Conservation (phyloP, 768 basidiomycete species). For the Lactarius vividus region DNA sequence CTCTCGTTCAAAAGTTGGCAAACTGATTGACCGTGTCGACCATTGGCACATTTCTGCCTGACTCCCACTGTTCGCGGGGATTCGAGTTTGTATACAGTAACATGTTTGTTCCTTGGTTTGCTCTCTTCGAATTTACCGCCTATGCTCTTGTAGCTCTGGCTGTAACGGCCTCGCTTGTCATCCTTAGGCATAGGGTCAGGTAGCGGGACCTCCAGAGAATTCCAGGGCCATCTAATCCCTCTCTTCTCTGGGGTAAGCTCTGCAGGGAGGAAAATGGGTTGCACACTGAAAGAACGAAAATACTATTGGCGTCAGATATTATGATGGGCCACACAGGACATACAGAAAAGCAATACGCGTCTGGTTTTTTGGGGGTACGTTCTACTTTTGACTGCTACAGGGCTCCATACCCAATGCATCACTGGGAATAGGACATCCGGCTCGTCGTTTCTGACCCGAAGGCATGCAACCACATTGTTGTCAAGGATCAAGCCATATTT, state of each 20-base stretch:
- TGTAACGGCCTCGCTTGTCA: not conserved
- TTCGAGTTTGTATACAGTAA: too few species aligned
- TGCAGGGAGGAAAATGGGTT: not conserved
- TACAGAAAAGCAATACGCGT: constrained; percentile 3
- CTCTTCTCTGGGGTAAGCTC: constrained; percentile 5
- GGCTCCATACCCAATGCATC: not conserved
- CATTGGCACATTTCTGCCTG: too few species aligned
- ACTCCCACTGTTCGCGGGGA: too few species aligned
- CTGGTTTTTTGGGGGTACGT: constrained; percentile 4
- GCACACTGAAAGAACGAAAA: not conserved
- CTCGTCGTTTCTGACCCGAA: constrained; percentile 12
- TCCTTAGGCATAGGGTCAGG: not conserved
- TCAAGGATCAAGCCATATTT: constrained; percentile 4
- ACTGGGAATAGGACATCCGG: not conserved
- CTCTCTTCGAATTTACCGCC: not conserved
- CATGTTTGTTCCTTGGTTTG: too few species aligned
- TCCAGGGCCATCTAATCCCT: constrained; percentile 4
- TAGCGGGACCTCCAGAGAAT: constrained; percentile 1
- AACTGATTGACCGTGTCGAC: too few species aligned
- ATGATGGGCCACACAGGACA: not conserved
- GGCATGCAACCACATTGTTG: constrained; percentile 8
- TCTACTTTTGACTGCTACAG: not conserved
- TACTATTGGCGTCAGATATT: not conserved
- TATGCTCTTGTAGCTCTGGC: not conserved
- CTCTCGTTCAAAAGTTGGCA: too few species aligned